Evolutionary conservation across 2,329 filamentous ascomycete genomes (phyloP).

Genomic region (Fusarium sublunatum): DNA sequence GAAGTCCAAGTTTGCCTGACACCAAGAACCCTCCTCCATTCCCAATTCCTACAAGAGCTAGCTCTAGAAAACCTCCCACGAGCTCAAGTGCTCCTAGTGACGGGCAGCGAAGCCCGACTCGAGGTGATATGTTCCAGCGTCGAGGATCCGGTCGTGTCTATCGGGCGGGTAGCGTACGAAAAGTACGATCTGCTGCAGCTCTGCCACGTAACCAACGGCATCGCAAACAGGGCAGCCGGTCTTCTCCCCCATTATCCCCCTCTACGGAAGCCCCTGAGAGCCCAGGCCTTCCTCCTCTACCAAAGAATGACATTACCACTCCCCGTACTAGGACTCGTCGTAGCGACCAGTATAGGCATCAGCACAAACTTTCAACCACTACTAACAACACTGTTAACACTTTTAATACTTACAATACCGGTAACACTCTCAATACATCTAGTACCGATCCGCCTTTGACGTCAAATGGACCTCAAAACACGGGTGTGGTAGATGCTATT

Average conservation of each 20-base stretch:
- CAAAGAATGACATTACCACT: constrained; percentile 76
- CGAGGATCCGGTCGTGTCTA: constrained; percentile 62
- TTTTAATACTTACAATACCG: constrained; percentile 61
- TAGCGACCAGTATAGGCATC: constrained; percentile 59
- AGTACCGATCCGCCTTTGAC: constrained; percentile 54
- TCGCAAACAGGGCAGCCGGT: constrained; percentile 66
- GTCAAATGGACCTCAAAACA: constrained; percentile 71
- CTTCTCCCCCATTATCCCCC: constrained; percentile 73
- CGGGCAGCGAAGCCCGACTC: constrained; percentile 80
- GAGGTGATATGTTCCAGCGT: constrained; percentile 66
- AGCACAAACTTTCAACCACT: constrained; percentile 70
- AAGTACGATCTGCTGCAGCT: constrained; percentile 84
- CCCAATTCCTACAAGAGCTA: constrained; percentile 89
- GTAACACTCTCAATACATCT: constrained; percentile 64
- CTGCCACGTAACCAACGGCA: constrained; percentile 68
- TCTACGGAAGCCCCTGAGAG: constrained; percentile 77
- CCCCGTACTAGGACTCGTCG: constrained; percentile 61
- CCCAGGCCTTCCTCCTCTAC: constrained; percentile 77
- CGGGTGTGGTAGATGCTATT: constrained; percentile 93
- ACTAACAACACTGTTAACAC: constrained; percentile 63
- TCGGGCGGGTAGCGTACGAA: constrained; percentile 75
- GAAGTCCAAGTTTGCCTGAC: constrained; percentile 74
- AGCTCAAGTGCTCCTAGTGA: constrained; percentile 75
- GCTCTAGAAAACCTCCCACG: constrained; percentile 79
- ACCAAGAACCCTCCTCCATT: constrained; percentile 81